Evolutionary conservation across 2,329 filamentous ascomycete genomes (phyloP).

Genomic region (Diaporthe caulivora): DNA sequence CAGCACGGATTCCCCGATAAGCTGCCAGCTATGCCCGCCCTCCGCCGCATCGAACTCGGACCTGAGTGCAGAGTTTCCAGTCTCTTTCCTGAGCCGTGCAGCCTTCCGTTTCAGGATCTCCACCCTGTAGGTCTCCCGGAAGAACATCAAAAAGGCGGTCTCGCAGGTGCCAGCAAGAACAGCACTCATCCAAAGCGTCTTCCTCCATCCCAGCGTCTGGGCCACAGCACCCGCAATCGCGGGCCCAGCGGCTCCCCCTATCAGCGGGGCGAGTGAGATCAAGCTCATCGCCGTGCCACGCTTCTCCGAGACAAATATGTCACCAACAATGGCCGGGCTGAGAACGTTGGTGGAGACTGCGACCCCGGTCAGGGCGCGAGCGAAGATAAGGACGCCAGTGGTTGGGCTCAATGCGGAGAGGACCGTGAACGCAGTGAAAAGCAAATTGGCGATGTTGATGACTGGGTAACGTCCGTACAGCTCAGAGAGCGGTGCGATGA

Average conservation of each 20-base stretch:
- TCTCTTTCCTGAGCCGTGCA: conserved; percentile 47
- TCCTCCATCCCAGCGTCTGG: conserved; percentile 66
- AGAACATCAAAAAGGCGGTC: conserved; percentile 62
- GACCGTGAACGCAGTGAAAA: conserved; percentile 63
- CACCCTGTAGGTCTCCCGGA: conserved; percentile 72
- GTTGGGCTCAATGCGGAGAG: conserved; percentile 60
- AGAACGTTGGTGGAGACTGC: conserved; percentile 75
- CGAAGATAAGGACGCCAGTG: conserved; percentile 61
- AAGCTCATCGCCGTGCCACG: conserved; percentile 70
- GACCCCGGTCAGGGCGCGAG: conserved; percentile 70
- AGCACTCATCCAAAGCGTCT: conserved; percentile 63
- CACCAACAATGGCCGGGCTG: conserved; percentile 73
- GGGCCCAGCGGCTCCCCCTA: conserved; percentile 69
- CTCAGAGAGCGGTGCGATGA: conserved; percentile 74
- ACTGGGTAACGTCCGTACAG: conserved; percentile 68
- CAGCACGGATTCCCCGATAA: conserved; percentile 55
- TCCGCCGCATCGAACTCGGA: conserved; percentile 49
- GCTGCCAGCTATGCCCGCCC: conserved; percentile 44
- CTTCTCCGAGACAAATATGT: conserved; percentile 70
- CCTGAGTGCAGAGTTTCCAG: conserved; percentile 47
- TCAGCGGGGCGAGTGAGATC: conserved; percentile 67
- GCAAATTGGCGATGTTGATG: conserved; percentile 64
- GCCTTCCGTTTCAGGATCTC: conserved; percentile 63
- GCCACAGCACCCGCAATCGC: conserved; percentile 67
- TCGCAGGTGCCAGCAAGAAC: conserved; percentile 62